These are phyloP conservation scores for Butyriboletus loyo DNA, from an alignment of 768 basidiomycete species.

Conservation along the genomic window DNA sequence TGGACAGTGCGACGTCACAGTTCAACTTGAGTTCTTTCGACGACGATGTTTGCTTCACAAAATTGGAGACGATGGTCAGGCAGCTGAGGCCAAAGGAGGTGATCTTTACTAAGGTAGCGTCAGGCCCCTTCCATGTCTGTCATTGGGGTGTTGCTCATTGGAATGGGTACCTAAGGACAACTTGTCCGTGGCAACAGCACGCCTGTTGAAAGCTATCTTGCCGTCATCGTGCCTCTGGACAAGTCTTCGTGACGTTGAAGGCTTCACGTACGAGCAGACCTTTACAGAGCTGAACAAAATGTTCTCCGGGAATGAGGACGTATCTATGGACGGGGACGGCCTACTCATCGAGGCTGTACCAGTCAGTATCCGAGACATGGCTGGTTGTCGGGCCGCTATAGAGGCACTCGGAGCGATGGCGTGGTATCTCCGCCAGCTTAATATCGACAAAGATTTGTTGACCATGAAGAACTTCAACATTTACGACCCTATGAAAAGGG, in stretches of 20 bases:
- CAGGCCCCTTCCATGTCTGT: background rate
- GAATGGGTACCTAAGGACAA: conserved; percentile 57
- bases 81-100: conserved; percentile 90
- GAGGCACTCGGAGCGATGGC: conserved; percentile 90
- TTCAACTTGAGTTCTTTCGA: conserved; percentile 88
- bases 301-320: conserved; percentile 49
- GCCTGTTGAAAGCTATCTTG: conserved; percentile 77
- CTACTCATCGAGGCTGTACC: conserved; percentile 47
- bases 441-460: conserved; percentile 93
- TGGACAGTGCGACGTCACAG: conserved; percentile 94
- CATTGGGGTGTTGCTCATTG: background rate
- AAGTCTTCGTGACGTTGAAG: conserved; percentile 77
- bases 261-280: conserved; percentile 71
- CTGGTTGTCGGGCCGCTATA: conserved; percentile 61
- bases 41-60: conserved; percentile 91
- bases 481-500: conserved; percentile 91
- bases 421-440: conserved; percentile 91
- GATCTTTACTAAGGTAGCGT: conserved; percentile 77
- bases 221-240: conserved; percentile 88
- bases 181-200: conserved; percentile 76
- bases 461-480: conserved; percentile 97
- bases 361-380: conserved; percentile 71
- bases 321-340: conserved; percentile 46
- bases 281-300: conserved; percentile 64
- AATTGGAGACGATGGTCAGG: conserved; percentile 88